Base-by-base conservation (phyloP, 148 eudicot genomes). In the Cornus controversa region DNA sequence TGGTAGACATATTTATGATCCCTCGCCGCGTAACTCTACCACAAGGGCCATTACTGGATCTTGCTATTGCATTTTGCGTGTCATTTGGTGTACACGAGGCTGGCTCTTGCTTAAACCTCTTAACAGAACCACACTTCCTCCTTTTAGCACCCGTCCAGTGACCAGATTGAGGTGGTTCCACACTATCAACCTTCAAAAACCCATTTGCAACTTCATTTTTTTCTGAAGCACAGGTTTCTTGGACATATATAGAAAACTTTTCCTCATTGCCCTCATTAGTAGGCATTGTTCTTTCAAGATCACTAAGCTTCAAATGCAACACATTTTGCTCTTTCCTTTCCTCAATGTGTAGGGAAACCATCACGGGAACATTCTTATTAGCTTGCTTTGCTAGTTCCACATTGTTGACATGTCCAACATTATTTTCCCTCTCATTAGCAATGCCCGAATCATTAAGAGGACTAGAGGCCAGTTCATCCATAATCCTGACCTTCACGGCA, bases 51-150 rank as follows among this genome's bases (percentile, higher is more conserved):
- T 63, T 11, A 26, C 23, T 67, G 75, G 78, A 79, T 45, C 40
- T 67, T 34, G 80, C 73, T 28, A 58, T 68, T 24, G 60, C 73
- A 79, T 81, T 88, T 62, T 70, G 75, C 66, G 64, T 72, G 74
- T 78, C 87, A 78, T 81, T 89, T 2, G 77, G 31, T 26, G 71
- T 77, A 40, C 71, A 62, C 0, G 86, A 78, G 26, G 78, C 63
- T 67, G 84, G 34, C 64, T 89, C 93, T 67, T 79, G 89, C 27
- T 83, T 86, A 71, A 96, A 96, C 90, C 97, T 86, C 79, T 90
- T 90, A 34, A 93, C 98, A 79, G 88, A 86, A 77, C 97, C 91
- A 70, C 98, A 91, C 81, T 96, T 93, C 86, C 98, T 92, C 82
- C 89, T 87, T 75, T 82, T 92, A 42, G 99, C 89, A 67, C 97